These are phyloP conservation scores for Flaveria sonorensis DNA, from an alignment of 129 eudicot species.

Conservation along the genomic window DNA sequence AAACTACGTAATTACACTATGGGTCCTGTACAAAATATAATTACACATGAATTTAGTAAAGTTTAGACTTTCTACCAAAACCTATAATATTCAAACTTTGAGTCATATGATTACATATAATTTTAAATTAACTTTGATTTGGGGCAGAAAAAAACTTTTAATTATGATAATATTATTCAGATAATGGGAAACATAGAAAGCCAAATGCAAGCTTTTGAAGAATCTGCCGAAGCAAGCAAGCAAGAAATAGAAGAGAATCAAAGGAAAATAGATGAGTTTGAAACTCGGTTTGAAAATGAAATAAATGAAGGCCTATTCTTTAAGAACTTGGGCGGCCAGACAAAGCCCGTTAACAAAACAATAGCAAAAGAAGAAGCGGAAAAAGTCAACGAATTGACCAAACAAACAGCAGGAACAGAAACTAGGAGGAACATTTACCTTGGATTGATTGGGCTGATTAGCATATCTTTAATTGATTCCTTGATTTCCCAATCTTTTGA, in stretches of 20 bases:
- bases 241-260: slow-evolving; percentile 65
- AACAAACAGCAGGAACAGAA: slow-evolving; percentile 56
- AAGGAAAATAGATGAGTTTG: slow-evolving; percentile 61
- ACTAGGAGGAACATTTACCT: slow-evolving; percentile 74
- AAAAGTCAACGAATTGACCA: slow-evolving; percentile 49
- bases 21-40: background rate
- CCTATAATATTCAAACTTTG: background rate
- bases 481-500: slow-evolving; percentile 51
- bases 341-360: slow-evolving; percentile 45
- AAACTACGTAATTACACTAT: slow-evolving; percentile 3
- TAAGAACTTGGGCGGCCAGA: slow-evolving; percentile 49
- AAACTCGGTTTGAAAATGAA: slow-evolving; percentile 62
- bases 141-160: background rate
- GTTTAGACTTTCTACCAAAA: background rate
- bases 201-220: slow-evolving; percentile 87
- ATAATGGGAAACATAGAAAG: slow-evolving; percentile 84
- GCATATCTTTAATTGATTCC: slow-evolving; percentile 56
- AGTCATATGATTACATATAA: background rate
- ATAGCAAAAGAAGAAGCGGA: slow-evolving; percentile 55
- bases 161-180: slow-evolving; percentile 35
- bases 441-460: slow-evolving; percentile 62
- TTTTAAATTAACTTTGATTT: background rate
- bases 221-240: slow-evolving; percentile 58
- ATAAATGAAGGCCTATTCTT: slow-evolving; percentile 81
- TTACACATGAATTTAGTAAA: background rate